Conservation (phyloP, 441 rosid species). For the Populus hybrid region DNA sequence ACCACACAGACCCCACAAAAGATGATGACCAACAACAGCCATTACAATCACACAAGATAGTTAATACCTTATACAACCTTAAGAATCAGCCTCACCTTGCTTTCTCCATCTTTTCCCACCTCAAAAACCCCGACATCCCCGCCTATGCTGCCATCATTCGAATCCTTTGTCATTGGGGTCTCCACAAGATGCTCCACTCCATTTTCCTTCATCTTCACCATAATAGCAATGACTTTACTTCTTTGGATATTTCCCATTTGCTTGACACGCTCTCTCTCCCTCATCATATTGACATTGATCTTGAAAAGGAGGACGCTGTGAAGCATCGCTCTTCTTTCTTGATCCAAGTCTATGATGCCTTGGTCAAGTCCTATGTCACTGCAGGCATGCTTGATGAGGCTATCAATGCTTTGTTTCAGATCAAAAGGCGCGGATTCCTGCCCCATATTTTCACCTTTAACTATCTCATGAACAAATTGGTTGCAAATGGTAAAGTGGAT, state of each 20-base stretch:
- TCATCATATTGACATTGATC: not conserved
- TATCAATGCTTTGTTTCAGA: conserved; percentile 43
- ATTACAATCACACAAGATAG: conserved; percentile 6
- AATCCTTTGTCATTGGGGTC: conserved; percentile 41
- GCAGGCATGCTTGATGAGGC: conserved; percentile 60
- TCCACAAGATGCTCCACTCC: conserved; percentile 38
- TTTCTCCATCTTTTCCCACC: conserved; percentile 34
- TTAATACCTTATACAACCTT: conserved; percentile 9
- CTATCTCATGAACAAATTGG: conserved; percentile 59
- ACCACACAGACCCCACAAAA: too few species aligned
- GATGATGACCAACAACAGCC: not conserved
- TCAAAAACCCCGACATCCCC: conserved; percentile 32
- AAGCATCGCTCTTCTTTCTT: conserved; percentile 26
- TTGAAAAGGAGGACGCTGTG: conserved; percentile 12
- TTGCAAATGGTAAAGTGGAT: conserved; percentile 38
- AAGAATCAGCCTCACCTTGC: conserved; percentile 22
- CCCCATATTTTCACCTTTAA: conserved; percentile 51
- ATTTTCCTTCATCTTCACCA: conserved; percentile 37
- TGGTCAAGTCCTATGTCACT: conserved; percentile 55
- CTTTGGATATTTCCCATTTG: conserved; percentile 41
- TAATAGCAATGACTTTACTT: conserved; percentile 22
- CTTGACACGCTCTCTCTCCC: conserved; percentile 28
- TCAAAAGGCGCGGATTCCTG: conserved; percentile 31
- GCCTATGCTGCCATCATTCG: conserved; percentile 48
- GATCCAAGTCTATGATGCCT: conserved; percentile 34